phyloP scores from a whole-genome alignment of 305 asterid species.

The Rubia tinctorum region DNA sequence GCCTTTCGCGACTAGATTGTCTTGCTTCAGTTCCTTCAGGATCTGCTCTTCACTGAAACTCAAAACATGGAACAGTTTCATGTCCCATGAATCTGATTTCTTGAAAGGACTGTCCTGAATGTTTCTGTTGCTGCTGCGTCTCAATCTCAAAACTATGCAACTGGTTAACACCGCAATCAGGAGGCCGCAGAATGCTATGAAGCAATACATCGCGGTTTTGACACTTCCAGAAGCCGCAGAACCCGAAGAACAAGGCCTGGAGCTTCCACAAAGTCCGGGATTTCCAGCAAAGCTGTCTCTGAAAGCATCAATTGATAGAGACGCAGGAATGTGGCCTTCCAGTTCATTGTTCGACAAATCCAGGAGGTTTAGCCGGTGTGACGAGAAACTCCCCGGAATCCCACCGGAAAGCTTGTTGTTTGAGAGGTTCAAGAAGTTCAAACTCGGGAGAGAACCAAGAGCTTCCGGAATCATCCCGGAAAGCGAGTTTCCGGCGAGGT shows the following conservation, averaged over 20 bases:
- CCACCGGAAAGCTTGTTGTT: conserved; percentile 33
- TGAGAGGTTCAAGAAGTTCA: conserved; percentile 41
- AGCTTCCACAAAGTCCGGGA: conserved; percentile 32
- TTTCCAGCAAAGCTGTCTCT: conserved; percentile 35
- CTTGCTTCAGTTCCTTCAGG: conserved; percentile 33
- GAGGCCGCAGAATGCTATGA: conserved; percentile 25
- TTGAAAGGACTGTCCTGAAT: conserved; percentile 18
- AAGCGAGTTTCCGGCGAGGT: conserved; percentile 32
- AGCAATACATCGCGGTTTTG: conserved; percentile 23
- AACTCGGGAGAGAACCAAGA: conserved; percentile 33
- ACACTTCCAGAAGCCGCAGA: conserved; percentile 16
- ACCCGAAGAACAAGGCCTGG: conserved; percentile 27
- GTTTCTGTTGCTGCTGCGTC: conserved; percentile 8
- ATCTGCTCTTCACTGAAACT: conserved; percentile 42
- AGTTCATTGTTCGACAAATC: conserved; percentile 36
- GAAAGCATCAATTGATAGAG: conserved; percentile 32
- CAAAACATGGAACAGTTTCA: conserved; percentile 34
- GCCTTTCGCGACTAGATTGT: conserved; percentile 41
- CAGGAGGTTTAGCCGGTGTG: conserved; percentile 33
- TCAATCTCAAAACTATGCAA: conserved; percentile 26
- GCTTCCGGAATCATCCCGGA: conserved; percentile 34
- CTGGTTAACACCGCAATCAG: conserved; percentile 21
- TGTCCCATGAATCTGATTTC: conserved; percentile 35
- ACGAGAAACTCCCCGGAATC: conserved; percentile 33
- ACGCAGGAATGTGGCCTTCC: conserved; percentile 31